Evolutionary conservation across 2,329 filamentous ascomycete species (phyloP).

Genomic region (Venturia aucupariae): DNA sequence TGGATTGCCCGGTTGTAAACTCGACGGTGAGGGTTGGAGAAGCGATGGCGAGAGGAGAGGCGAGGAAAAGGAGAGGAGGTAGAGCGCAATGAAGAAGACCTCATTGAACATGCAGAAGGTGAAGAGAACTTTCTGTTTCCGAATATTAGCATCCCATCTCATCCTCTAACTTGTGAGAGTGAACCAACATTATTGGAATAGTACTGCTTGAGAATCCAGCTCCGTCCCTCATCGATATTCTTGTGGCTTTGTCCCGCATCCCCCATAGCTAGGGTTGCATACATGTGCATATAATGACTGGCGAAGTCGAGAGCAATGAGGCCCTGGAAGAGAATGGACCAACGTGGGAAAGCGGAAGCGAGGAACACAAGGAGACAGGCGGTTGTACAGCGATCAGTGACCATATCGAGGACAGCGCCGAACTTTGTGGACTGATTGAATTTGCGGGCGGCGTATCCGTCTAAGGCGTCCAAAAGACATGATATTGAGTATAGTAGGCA

Average conservation of each 20-base stretch:
- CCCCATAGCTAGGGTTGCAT: conserved; percentile 82
- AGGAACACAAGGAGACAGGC: conserved; percentile 91
- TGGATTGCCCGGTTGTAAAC: conserved; percentile 53
- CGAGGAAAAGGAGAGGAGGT: conserved; percentile 93
- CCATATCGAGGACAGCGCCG: conserved; percentile 96
- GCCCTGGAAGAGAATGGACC: conserved; percentile 88
- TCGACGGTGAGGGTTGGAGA: conserved; percentile 47
- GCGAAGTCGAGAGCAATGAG: conserved; percentile 88
- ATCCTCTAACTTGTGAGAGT: background rate
- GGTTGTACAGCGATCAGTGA: conserved; percentile 95
- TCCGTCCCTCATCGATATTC: conserved; percentile 79
- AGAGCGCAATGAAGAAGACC: conserved; percentile 95
- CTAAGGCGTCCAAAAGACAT: conserved; percentile 88
- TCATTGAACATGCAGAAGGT: conserved; percentile 86
- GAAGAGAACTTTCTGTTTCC: conserved; percentile 72
- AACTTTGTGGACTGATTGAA: conserved; percentile 91
- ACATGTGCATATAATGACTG: conserved; percentile 99
- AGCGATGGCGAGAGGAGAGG: conserved; percentile 82
- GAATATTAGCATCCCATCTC: background rate
- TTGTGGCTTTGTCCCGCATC: conserved; percentile 78
- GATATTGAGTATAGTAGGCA: conserved; percentile 86
- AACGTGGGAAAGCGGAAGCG: conserved; percentile 86
- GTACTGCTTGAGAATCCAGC: conserved; percentile 86
- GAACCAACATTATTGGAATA: conserved; percentile 84
- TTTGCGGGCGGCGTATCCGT: conserved; percentile 81